Percentiles rank a stretch among this genome's conserved stretches.
These are phyloP conservation scores for Coffea canephora DNA, from an alignment of 257 asterid species.

Conservation along the genomic window DNA sequence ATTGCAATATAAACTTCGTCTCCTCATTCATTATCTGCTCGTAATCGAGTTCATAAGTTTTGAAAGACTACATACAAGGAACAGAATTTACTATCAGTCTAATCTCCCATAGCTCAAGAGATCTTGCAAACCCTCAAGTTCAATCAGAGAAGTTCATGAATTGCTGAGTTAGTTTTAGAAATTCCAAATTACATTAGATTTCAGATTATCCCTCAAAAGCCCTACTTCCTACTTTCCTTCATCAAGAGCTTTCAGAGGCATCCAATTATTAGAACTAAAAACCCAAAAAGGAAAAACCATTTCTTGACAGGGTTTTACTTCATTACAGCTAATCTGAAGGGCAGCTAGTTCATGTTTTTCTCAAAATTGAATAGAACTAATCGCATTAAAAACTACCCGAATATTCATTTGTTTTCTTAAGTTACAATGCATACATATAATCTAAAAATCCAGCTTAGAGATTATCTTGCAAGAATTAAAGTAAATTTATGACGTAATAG, in stretches of 20 bases:
- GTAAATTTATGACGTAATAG: background rate
- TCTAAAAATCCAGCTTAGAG: background rate
- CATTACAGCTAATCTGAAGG: background rate
- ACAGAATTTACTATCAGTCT: background rate
- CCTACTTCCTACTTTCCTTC: background rate
- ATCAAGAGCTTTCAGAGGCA: background rate
- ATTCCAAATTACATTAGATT: too few relatives aligned
- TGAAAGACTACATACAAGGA: background rate
- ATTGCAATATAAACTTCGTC: background rate
- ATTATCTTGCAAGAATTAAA: background rate
- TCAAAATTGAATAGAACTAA: background rate
- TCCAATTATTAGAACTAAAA: too few relatives aligned
- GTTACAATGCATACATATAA: background rate
- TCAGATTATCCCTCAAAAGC: too few relatives aligned
- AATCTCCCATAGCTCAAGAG: background rate
- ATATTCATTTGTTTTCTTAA: too few relatives aligned
- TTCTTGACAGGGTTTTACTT: background rate
- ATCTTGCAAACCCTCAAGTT: too few relatives aligned
- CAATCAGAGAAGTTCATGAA: too few relatives aligned
- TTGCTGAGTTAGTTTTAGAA: too few relatives aligned
- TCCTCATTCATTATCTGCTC: background rate
- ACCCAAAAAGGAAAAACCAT: background rate
- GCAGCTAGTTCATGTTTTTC: background rate
- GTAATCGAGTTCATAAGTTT: background rate
- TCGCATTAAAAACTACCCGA: background rate